A percentile compares a stretch with the other conserved stretches of the same genome.
Conservation (phyloP, 106 monocot species). For the Allium cepa region DNA sequence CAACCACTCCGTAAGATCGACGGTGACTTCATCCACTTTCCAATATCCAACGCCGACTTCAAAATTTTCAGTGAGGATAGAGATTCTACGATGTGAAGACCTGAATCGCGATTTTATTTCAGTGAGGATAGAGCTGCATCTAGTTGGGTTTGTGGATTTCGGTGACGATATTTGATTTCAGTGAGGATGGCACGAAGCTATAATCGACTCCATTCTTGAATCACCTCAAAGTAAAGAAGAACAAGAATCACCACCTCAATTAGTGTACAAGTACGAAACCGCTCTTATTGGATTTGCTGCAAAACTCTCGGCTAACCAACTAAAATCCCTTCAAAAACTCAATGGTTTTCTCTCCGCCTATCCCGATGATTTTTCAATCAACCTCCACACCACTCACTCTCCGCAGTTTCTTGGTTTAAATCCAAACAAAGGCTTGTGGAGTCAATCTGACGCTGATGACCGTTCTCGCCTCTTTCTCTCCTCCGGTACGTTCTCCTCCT, state of each 20-base stretch:
- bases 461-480: too few relatives aligned
- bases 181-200: conserved; percentile 15
- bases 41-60: too few relatives aligned
- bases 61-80: too few relatives aligned
- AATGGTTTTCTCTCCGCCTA: conserved; percentile 42
- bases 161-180: too few relatives aligned
- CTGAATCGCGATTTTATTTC: too few relatives aligned
- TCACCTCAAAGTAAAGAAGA: neutral
- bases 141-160: too few relatives aligned
- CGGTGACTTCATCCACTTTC: too few relatives aligned
- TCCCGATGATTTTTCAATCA: conserved; percentile 31
- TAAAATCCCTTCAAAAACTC: conserved; percentile 17
- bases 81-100: too few relatives aligned
- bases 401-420: conserved; percentile 61
- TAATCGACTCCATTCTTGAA: conserved; percentile 5
- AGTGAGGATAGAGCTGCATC: too few relatives aligned
- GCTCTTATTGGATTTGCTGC: conserved; percentile 58
- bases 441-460: too few relatives aligned
- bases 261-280: conserved; percentile 64
- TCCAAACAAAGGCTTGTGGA: conserved; percentile 15
- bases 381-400: conserved; percentile 64
- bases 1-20: too few relatives aligned
- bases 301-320: conserved; percentile 26
- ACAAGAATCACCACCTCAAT: conserved; percentile 1
- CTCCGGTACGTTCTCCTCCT: too few relatives aligned